Evolutionary conservation across 352 stramenopile species (phyloP).

Genomic region (Phytophthora pluvialis): DNA sequence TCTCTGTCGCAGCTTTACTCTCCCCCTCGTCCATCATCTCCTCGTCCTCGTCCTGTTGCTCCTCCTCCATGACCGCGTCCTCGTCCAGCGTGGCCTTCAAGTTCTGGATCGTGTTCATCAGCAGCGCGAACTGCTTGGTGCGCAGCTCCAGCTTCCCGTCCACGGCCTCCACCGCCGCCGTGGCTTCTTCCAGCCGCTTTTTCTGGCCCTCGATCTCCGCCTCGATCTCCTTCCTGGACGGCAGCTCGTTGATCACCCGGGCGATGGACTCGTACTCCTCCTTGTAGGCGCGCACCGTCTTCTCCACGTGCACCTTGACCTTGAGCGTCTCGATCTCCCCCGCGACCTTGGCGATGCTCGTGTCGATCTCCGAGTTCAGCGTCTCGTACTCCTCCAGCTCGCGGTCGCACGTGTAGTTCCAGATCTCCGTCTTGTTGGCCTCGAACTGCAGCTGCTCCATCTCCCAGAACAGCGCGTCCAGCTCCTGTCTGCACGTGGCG

Average conservation of each 20-base stretch:
- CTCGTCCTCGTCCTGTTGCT: conserved; percentile 73
- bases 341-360: conserved; percentile 63
- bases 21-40: conserved; percentile 77
- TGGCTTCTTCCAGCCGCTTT: conserved; percentile 62
- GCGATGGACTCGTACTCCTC: conserved; percentile 90
- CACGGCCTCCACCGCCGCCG: conserved; percentile 55
- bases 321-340: conserved; percentile 85
- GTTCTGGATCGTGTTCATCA: conserved; percentile 88
- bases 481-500: conserved; percentile 64
- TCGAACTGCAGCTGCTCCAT: conserved; percentile 88
- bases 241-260: conserved; percentile 82
- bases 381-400: conserved; percentile 85
- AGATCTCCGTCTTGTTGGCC: conserved; percentile 80
- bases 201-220: conserved; percentile 66
- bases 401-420: conserved; percentile 82
- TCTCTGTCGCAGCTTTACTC: conserved; percentile 11
- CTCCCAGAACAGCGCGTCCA: conserved; percentile 86
- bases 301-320: conserved; percentile 75
- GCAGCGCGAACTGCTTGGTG: conserved; percentile 81
- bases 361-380: conserved; percentile 84
- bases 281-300: conserved; percentile 82
- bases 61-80: conserved; percentile 65
- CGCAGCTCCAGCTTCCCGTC: conserved; percentile 71
- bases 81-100: conserved; percentile 82
- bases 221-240: conserved; percentile 66